Percentiles rank a stretch among this genome's conserved stretches.
Evolutionary conservation across 2,329 filamentous ascomycete genomes (phyloP).

Genomic region (Sclerotinia nivalis): DNA sequence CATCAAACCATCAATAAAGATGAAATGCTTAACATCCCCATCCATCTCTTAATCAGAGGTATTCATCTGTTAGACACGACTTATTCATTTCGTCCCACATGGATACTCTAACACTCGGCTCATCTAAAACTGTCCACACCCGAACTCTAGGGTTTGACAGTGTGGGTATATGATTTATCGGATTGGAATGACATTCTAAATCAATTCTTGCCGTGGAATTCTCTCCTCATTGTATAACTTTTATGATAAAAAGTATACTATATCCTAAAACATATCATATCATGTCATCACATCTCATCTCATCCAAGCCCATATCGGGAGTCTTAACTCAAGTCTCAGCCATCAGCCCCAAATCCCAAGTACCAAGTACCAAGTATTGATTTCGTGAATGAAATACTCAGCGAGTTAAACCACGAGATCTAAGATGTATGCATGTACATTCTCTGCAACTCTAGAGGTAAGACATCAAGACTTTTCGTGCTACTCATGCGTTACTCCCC

Average conservation of each 20-base stretch:
- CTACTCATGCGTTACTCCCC: conserved; percentile 1
- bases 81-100: background rate
- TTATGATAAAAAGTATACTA: background rate
- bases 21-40: background rate
- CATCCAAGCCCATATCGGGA: background rate
- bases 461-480: background rate
- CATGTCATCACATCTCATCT: background rate
- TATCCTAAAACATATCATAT: background rate
- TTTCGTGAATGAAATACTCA: too few species aligned
- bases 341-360: background rate
- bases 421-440: background rate
- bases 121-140: background rate
- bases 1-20: too few species aligned
- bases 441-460: background rate
- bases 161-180: background rate
- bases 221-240: background rate
- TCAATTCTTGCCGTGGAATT: background rate
- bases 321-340: background rate
- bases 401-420: background rate
- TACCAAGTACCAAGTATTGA: background rate
- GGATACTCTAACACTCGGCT: background rate
- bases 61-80: background rate
- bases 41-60: too few species aligned
- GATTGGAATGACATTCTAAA: background rate
- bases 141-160: background rate